A percentile compares a stretch with the other conserved stretches of the same genome.
Evolutionary conservation across 83 land plant species (phyloP).

Genomic region (Larix sibirica): DNA sequence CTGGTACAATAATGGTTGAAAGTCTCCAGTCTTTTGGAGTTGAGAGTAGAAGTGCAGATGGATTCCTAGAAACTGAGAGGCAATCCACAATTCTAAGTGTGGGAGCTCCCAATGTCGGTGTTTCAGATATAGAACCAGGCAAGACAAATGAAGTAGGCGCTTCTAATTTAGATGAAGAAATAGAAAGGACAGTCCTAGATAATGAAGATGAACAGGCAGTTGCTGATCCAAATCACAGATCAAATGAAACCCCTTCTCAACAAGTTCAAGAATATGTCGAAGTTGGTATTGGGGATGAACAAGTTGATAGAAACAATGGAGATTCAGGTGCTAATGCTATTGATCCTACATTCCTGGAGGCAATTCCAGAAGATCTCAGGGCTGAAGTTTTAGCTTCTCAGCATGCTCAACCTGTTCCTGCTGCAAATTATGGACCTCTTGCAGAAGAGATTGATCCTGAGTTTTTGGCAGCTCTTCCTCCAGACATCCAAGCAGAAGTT

Average conservation of each 20-base stretch:
- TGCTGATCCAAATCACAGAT: conserved; percentile 19
- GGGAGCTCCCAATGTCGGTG: too few species aligned
- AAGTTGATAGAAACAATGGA: conserved; percentile 14
- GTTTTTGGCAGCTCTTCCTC: conserved; percentile 58
- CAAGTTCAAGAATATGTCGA: conserved; percentile 1
- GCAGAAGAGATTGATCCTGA: conserved; percentile 56
- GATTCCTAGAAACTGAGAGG: conserved; percentile 37
- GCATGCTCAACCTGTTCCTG: conserved; percentile 30
- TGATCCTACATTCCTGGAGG: conserved; percentile 54
- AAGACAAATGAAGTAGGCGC: too few species aligned
- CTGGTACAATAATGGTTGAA: conserved; percentile 88
- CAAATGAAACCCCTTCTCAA: conserved; percentile 18
- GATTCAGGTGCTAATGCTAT: conserved; percentile 20
- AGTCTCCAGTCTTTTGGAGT: conserved; percentile 91
- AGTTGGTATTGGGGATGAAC: conserved; percentile 27
- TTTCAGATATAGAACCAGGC: too few species aligned
- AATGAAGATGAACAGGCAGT: conserved; percentile 14
- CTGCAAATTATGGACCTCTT: conserved; percentile 31
- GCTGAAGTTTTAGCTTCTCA: conserved; percentile 56
- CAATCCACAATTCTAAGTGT: conserved; percentile 16
- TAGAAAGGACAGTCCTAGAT: conserved; percentile 29
- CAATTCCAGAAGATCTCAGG: conserved; percentile 52
- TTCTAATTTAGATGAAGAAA: conserved; percentile 24
- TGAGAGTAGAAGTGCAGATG: conserved; percentile 89
- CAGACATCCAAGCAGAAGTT: conserved; percentile 56